Conservation (phyloP, 305 asterid species). For the Ajuga reptans region DNA sequence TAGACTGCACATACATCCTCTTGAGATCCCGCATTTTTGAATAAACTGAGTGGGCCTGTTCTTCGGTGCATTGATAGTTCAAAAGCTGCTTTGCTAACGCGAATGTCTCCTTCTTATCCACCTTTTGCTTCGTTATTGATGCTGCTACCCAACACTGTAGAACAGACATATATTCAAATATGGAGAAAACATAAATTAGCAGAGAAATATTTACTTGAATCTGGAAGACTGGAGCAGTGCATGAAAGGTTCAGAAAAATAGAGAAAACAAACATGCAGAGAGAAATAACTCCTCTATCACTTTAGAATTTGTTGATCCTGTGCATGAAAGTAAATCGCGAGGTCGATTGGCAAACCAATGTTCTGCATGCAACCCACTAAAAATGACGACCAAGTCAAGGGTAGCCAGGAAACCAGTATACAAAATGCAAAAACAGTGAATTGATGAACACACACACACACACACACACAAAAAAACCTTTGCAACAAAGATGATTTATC, state of each 20-base stretch:
- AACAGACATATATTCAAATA: slow-evolving; percentile 22
- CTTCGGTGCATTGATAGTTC: slow-evolving; percentile 74
- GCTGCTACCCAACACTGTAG: slow-evolving; percentile 85
- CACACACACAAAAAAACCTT: not conserved
- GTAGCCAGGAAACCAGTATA: not conserved
- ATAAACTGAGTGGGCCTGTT: slow-evolving; percentile 47
- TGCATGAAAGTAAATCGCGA: not conserved
- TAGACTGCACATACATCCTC: slow-evolving; percentile 34
- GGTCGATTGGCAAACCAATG: not conserved
- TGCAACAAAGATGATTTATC: not conserved
- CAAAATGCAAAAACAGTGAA: not conserved
- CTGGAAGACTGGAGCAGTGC: not conserved
- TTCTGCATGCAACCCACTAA: not conserved
- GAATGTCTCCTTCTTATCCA: slow-evolving; percentile 52
- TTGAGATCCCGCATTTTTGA: slow-evolving; percentile 48
- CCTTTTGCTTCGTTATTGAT: slow-evolving; percentile 45
- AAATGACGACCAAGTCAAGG: not conserved
- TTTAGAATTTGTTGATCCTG: not conserved
- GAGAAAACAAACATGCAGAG: not conserved
- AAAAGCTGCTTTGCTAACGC: slow-evolving; percentile 43
- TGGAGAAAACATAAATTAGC: slow-evolving; percentile 13
- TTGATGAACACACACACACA: not conserved
- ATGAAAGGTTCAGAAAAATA: not conserved
- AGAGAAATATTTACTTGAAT: slow-evolving; percentile 2
- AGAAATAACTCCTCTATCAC: not conserved